Evolutionary conservation across 805 yeast genomes (phyloP).

Genomic region (Teunomyces gatunensis): DNA sequence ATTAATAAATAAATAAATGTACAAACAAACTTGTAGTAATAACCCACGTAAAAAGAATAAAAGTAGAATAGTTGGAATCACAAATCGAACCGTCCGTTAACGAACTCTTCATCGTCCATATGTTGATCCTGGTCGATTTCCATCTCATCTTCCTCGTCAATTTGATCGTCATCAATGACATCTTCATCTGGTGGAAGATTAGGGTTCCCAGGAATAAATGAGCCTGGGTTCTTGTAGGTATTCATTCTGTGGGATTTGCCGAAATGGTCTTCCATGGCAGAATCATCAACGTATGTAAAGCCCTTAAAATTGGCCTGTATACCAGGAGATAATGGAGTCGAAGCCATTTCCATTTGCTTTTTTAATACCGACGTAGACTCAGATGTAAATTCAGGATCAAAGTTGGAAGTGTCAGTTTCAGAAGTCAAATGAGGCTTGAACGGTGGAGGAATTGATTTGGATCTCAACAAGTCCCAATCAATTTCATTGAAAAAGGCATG

Average conservation of each 20-base stretch:
- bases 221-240: constrained; percentile 51
- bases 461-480: constrained; percentile 79
- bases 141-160: constrained; percentile 45
- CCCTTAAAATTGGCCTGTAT: constrained; percentile 97
- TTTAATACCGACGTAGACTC: constrained; percentile 81
- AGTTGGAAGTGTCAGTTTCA: constrained; percentile 93
- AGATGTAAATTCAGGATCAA: constrained; percentile 96
- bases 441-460: constrained; percentile 91
- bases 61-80: constrained; percentile 21
- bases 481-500: constrained; percentile 91
- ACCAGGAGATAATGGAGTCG: constrained; percentile 89
- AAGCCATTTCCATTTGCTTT: constrained; percentile 59
- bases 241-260: constrained; percentile 38
- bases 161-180: constrained; percentile 69
- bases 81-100: constrained; percentile 85
- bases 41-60: constrained; percentile 3
- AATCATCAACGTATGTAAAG: constrained; percentile 93
- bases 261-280: constrained; percentile 86
- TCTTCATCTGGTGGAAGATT: constrained; percentile 81
- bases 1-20: not conserved
- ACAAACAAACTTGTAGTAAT: not conserved
- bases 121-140: constrained; percentile 58
- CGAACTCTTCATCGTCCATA: constrained; percentile 75
- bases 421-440: constrained; percentile 89
- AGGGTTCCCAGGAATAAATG: constrained; percentile 77